phyloP scores from a whole-genome alignment of 2,329 filamentous ascomycete species.

The Camillea tinctor region DNA sequence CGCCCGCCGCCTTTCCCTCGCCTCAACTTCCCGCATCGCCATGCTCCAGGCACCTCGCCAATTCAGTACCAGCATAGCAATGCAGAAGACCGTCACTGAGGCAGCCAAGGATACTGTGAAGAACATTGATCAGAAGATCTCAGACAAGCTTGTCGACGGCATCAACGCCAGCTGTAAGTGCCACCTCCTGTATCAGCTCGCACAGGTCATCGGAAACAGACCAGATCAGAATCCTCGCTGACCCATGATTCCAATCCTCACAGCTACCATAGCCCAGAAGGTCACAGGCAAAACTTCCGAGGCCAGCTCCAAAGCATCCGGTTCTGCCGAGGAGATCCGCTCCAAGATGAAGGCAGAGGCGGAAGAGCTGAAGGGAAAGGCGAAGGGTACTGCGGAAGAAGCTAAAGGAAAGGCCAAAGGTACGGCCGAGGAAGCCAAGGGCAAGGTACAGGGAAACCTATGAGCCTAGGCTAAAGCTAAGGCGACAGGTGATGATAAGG shows the following conservation, averaged over 20 bases:
- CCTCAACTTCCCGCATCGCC: conserved; percentile 32
- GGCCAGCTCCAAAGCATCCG: conserved; percentile 35
- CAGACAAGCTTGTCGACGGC: conserved; percentile 60
- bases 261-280: conserved; percentile 43
- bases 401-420: conserved; percentile 25
- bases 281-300: conserved; percentile 46
- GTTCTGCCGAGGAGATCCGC: conserved; percentile 34
- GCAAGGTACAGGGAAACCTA: conserved; percentile 33
- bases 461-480: conserved; percentile 7
- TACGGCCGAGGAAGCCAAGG: conserved; percentile 33
- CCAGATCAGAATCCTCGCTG: too few relatives aligned
- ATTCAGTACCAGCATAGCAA: conserved; percentile 48
- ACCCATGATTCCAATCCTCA: background rate
- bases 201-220: too few relatives aligned
- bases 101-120: conserved; percentile 60
- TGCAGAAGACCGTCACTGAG: conserved; percentile 51
- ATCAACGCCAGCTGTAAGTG: conserved; percentile 58
- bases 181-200: too few relatives aligned
- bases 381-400: conserved; percentile 38
- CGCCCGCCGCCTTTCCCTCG: conserved; percentile 42
- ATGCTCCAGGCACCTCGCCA: conserved; percentile 43
- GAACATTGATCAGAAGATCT: conserved; percentile 57
- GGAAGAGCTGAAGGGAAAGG: conserved; percentile 36
- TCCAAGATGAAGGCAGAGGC: conserved; percentile 29
- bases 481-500: background rate